A percentile compares a stretch with the other conserved stretches of the same genome.
Conservation (phyloP, 2,329 filamentous ascomycete species). For the Alternaria triticimaculans region DNA sequence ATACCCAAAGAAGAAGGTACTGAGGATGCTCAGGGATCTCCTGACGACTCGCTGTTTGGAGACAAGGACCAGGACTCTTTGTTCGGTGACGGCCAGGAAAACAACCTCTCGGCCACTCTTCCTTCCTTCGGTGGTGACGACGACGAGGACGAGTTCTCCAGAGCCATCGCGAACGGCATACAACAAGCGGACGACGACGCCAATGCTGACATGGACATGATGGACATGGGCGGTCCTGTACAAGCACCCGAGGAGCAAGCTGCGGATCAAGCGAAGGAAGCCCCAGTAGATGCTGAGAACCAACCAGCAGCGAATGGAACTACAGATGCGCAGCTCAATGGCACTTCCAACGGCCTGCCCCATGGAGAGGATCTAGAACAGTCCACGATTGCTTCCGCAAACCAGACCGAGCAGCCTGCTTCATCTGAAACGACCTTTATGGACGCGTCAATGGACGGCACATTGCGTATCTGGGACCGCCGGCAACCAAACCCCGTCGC, state of each 20-base stretch:
- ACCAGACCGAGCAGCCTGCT: slow-evolving; percentile 50
- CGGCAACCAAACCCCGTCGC: slow-evolving; percentile 79
- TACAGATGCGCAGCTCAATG: slow-evolving; percentile 22
- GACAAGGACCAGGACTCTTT: slow-evolving; percentile 77
- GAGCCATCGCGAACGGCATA: slow-evolving; percentile 68
- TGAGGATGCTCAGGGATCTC: slow-evolving; percentile 68
- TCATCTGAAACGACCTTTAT: slow-evolving; percentile 82
- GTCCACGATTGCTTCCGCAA: slow-evolving; percentile 24
- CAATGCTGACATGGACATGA: slow-evolving; percentile 53
- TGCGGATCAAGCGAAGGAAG: slow-evolving; percentile 28
- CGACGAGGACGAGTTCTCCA: slow-evolving; percentile 83
- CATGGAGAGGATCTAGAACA: slow-evolving; percentile 56
- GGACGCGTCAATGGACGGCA: slow-evolving; percentile 85
- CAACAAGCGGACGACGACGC: slow-evolving; percentile 54
- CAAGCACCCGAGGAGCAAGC: slow-evolving; percentile 44
- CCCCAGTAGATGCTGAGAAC: slow-evolving; percentile 18
- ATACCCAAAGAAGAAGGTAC: slow-evolving; percentile 47
- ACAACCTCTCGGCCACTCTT: slow-evolving; percentile 52
- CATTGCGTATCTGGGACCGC: slow-evolving; percentile 90
- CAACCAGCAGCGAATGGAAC: slow-evolving; percentile 28
- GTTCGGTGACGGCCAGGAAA: slow-evolving; percentile 75
- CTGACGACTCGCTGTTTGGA: slow-evolving; percentile 82
- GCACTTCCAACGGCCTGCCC: slow-evolving; percentile 57
- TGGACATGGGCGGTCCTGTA: slow-evolving; percentile 53
- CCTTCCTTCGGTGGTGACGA: slow-evolving; percentile 74